Base-by-base conservation (phyloP, 805 yeast species). In the Schwanniomyces yamadae region DNA sequence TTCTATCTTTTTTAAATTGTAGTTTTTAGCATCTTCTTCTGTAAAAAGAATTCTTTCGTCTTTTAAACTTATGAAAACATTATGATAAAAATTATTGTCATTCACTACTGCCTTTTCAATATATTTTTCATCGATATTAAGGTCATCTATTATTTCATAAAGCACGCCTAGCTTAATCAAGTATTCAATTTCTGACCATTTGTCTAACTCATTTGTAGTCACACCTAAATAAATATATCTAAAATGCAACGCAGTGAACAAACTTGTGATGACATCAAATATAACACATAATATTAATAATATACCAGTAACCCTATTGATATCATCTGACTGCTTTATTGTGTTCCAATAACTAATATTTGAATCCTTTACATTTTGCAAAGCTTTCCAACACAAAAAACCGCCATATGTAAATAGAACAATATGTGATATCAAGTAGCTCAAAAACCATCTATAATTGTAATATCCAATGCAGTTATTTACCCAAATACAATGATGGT, bases 401-500 rank as follows among this genome's bases (percentile, higher is more conserved):
- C 61, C 68, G 3, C 78, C 79, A 42, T 73, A 72, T 3, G 49
- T 32, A 41, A 75, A 54, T 21, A 68, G 39, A 34, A 46, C 49
- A 40, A 63, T 39, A 47, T 85, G 82, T 28, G 73, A 57, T 0
- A 73, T 28, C 31, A 86, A 54, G 45, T 80, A 85, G 4, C 59
- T 45, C 36, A 80, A 46, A 50, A 86, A 86, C 69, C 75, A 82
- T 25, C 69, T 55, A 54, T 73, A 79, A 52, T 86, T 86, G 30
- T 73, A 68, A 43, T 66, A 63, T 1, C 95, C 95, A 27, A 86
- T 72, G 54, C 95, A 86, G 46, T 80, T 84, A 49, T 83, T 81
- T 28, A 79, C 69, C 81, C 82, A 79, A 11, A 78, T 50, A 49
- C 84, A 79, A 55, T 79, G 84, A 49, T 79, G 84, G 54, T 79